phyloP scores from a whole-genome alignment of 2,329 filamentous ascomycete species.

The Stagonosporopsis cucurbitacearum region DNA sequence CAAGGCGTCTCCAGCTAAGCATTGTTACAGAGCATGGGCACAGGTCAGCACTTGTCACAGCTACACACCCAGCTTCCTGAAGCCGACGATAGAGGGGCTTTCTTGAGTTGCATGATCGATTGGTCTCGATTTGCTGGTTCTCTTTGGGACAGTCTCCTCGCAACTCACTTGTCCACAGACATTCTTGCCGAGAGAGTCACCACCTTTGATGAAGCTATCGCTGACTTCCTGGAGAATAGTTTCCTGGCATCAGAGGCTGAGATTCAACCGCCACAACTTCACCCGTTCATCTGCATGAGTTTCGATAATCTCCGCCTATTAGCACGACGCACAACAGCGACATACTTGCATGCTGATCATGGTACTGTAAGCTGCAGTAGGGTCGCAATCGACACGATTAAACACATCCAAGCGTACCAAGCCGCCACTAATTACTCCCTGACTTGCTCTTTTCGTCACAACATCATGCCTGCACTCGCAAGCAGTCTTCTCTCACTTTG shows the following conservation, averaged over 20 bases:
- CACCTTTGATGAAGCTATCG: conserved; percentile 16
- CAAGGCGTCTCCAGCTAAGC: not conserved
- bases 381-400: conserved; percentile 25
- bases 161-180: conserved; percentile 14
- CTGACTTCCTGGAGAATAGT: conserved; percentile 17
- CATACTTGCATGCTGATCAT: conserved; percentile 32
- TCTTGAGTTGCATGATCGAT: conserved; percentile 30
- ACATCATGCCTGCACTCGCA: conserved; percentile 14
- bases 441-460: not conserved
- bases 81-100: conserved; percentile 4
- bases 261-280: not conserved
- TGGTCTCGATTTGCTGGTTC: conserved; percentile 36
- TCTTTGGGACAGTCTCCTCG: conserved; percentile 31
- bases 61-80: not conserved
- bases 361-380: conserved; percentile 22
- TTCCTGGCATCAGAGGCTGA: not conserved
- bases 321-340: conserved; percentile 30
- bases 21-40: not conserved
- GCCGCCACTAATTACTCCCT: conserved; percentile 21
- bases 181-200: conserved; percentile 11
- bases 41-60: not conserved
- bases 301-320: conserved; percentile 36
- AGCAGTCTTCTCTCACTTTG: conserved; percentile 30
- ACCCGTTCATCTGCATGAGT: conserved; percentile 23
- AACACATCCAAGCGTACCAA: conserved; percentile 16